Evolutionary conservation across 257 asterid genomes (phyloP).

Genomic region (Capsicum chinense): DNA sequence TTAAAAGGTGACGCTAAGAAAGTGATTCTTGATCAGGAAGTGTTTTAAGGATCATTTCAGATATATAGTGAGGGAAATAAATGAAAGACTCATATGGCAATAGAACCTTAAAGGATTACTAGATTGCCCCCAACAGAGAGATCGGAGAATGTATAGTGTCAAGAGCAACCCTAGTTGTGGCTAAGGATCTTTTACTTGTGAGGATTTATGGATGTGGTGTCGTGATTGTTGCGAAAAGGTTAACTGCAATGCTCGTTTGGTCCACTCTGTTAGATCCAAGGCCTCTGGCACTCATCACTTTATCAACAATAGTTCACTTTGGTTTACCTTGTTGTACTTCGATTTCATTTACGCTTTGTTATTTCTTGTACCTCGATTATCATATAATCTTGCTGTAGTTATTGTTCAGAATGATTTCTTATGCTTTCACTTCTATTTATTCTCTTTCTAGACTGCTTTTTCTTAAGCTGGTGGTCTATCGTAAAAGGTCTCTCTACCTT

Average conservation of each 20-base stretch:
- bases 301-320: conserved; percentile 54
- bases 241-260: conserved; percentile 63
- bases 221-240: conserved; percentile 55
- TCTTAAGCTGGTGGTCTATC: too few relatives aligned
- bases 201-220: conserved; percentile 68
- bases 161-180: conserved; percentile 74
- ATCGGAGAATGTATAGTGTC: conserved; percentile 56
- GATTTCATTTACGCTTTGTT: background rate
- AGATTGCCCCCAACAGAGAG: conserved; percentile 37
- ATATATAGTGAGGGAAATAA: too few relatives aligned
- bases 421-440: too few relatives aligned
- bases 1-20: too few relatives aligned
- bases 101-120: conserved; percentile 50
- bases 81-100: conserved; percentile 51
- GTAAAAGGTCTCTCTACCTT: too few relatives aligned
- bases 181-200: conserved; percentile 49
- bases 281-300: conserved; percentile 52
- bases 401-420: too few relatives aligned
- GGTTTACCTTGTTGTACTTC: conserved; percentile 44
- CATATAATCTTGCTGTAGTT: background rate
- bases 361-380: background rate
- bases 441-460: too few relatives aligned
- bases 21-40: too few relatives aligned
- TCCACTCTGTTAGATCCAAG: conserved; percentile 55
- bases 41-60: too few relatives aligned